A percentile compares a stretch with the other conserved stretches of the same genome.
Evolutionary conservation across 2,329 filamentous ascomycete species (phyloP).

Genomic region (Ascochyta lentis): DNA sequence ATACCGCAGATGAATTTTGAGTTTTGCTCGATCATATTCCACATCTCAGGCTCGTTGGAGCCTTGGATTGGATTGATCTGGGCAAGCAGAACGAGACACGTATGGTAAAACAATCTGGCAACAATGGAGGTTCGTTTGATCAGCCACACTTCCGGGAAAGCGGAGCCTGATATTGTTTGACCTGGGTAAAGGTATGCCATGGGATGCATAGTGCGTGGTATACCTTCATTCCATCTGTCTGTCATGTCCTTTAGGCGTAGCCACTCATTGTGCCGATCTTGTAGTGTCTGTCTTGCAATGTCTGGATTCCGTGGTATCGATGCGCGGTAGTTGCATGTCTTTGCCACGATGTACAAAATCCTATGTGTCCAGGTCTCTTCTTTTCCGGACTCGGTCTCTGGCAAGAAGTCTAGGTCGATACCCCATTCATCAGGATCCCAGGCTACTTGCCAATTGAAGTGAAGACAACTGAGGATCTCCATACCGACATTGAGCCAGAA

Average conservation of each 20-base stretch:
- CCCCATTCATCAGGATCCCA: slow-evolving; percentile 94
- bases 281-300: slow-evolving; percentile 64
- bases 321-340: slow-evolving; percentile 83
- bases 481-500: slow-evolving; percentile 95
- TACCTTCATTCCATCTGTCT: slow-evolving; percentile 79
- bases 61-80: slow-evolving; percentile 77
- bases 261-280: slow-evolving; percentile 78
- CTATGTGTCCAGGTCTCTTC: slow-evolving; percentile 89
- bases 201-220: slow-evolving; percentile 86
- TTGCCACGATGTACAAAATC: slow-evolving; percentile 87
- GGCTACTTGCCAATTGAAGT: slow-evolving; percentile 83
- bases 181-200: slow-evolving; percentile 76
- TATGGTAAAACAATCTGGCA: slow-evolving; percentile 87
- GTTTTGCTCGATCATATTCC: slow-evolving; percentile 72
- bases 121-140: slow-evolving; percentile 83
- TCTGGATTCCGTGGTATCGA: slow-evolving; percentile 68
- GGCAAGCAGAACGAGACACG: slow-evolving; percentile 78
- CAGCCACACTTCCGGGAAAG: slow-evolving; percentile 89
- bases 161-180: slow-evolving; percentile 71
- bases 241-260: slow-evolving; percentile 78
- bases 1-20: slow-evolving; percentile 90
- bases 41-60: slow-evolving; percentile 70
- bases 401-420: slow-evolving; percentile 75
- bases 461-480: slow-evolving; percentile 86
- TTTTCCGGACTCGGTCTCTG: slow-evolving; percentile 63